Base-by-base conservation (phyloP, 148 eudicot species). In the Rhododendron ovatum region DNA sequence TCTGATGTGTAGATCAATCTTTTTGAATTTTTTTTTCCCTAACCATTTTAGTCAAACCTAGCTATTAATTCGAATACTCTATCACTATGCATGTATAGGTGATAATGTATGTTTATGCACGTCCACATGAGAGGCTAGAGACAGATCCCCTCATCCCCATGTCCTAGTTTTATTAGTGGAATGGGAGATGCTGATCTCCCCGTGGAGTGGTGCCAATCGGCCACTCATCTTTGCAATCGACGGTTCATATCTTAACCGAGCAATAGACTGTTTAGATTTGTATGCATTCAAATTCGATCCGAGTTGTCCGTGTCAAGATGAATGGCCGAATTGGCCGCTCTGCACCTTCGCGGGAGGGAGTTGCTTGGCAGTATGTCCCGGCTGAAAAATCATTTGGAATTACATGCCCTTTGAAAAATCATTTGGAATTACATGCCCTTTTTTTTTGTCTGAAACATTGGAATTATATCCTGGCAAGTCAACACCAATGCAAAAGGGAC, bases 211-310 rank as follows among this genome's bases (percentile, higher is more conserved):
- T 41, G 7, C 45, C 0, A 6, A 39, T 0, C 6, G 45, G 43
- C 43, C 0, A 0, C 1, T 41, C 1, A 41, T 41, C 7, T 41
- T 0, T 0, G 7, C 7, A 41, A 41, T 41, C 7, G 45, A 5
- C 7, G 7, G 1, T 0, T 41, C 1, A 1, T 0, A 41, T 41
- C 7, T 41, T 41, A 41, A 41, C 1, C 45, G 8, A 41, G 7
- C 0, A 0, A 41, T 41, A 1, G 7, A 41, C 0, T 0, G 1
- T 41, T 41, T 7, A 0, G 1, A 41, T 41, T 41, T 41, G 45
- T 41, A 41, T 41, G 8, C 1, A 0, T 5, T 41, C 7, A 41
- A 0, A 41, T 41, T 41, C 7, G 1, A 6, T 41, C 7, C 0
- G 45, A 5, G 8, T 1, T 1, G 0, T 41, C 43, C 7, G 1